Evolutionary conservation across 2,329 filamentous ascomycete genomes (phyloP).

Genomic region (Claviceps fusiformis): DNA sequence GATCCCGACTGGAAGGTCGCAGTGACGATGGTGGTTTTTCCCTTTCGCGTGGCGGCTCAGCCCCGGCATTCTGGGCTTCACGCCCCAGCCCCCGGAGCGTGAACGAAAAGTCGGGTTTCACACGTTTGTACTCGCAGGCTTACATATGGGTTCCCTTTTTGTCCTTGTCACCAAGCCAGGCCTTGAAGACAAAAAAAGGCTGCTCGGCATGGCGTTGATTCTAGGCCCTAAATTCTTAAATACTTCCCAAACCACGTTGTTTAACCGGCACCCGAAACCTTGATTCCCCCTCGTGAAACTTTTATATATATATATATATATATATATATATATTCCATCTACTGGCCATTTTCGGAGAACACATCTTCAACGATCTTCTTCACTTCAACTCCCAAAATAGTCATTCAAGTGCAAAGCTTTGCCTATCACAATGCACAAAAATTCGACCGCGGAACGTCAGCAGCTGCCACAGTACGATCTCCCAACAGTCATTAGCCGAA

Average conservation of each 20-base stretch:
- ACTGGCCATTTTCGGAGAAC: background rate
- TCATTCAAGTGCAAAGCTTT: background rate
- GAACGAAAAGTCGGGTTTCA: slow-evolving; percentile 2
- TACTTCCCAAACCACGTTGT: background rate
- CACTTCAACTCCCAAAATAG: background rate
- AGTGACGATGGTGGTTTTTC: background rate
- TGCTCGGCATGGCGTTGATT: background rate
- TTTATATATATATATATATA: background rate
- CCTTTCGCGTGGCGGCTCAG: slow-evolving; percentile 5
- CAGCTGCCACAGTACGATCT: slow-evolving; percentile 1
- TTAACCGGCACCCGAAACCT: background rate
- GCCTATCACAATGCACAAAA: background rate
- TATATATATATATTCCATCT: background rate
- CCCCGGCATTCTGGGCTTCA: background rate
- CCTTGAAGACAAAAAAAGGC: background rate
- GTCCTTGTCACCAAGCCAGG: background rate
- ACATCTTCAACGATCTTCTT: background rate
- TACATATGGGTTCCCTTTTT: background rate
- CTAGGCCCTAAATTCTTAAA: background rate
- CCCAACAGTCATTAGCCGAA: background rate
- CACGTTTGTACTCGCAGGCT: background rate
- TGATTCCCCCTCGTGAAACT: background rate
- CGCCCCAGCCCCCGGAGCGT: background rate
- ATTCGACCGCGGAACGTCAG: background rate
- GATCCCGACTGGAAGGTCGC: slow-evolving; percentile 3